Conservation (phyloP, 257 asterid genomes). For the Gentiana dahurica region DNA sequence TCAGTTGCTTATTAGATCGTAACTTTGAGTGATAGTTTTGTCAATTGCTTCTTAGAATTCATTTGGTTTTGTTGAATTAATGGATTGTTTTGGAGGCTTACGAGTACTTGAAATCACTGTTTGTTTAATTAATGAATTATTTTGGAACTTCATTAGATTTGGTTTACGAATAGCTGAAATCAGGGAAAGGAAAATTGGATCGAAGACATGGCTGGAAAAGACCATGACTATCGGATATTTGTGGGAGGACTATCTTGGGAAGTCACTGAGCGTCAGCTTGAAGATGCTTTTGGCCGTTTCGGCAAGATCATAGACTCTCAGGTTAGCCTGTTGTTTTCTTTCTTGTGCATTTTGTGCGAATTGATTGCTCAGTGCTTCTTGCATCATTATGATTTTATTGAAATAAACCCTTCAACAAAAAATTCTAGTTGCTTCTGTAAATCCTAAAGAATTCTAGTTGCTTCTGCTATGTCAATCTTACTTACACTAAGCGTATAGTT, state of each 20-base stretch:
- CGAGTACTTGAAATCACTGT: neutral
- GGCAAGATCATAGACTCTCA: slow-evolving; percentile 85
- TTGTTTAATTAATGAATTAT: neutral
- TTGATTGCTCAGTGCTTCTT: neutral
- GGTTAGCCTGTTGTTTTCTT: slow-evolving; percentile 32
- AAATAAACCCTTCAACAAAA: too few species aligned
- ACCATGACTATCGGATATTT: slow-evolving; percentile 71
- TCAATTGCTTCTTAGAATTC: neutral
- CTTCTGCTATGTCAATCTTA: too few species aligned
- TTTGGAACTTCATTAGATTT: neutral
- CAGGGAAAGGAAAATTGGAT: neutral
- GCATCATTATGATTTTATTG: too few species aligned
- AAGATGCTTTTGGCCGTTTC: slow-evolving; percentile 65
- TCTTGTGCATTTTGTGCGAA: too few species aligned
- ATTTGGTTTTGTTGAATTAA: neutral
- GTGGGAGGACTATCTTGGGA: slow-evolving; percentile 89
- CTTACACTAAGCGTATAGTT: too few species aligned
- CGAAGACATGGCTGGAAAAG: slow-evolving; percentile 63
- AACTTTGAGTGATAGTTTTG: neutral
- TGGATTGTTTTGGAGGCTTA: too few species aligned
- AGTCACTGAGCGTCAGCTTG: slow-evolving; percentile 88
- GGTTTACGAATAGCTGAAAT: neutral
- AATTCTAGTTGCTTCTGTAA: too few species aligned
- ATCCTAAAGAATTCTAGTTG: too few species aligned
- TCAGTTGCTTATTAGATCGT: too few species aligned